phyloP scores from a whole-genome alignment of 805 yeast genomes.

The Ogataea polymorpha region DNA sequence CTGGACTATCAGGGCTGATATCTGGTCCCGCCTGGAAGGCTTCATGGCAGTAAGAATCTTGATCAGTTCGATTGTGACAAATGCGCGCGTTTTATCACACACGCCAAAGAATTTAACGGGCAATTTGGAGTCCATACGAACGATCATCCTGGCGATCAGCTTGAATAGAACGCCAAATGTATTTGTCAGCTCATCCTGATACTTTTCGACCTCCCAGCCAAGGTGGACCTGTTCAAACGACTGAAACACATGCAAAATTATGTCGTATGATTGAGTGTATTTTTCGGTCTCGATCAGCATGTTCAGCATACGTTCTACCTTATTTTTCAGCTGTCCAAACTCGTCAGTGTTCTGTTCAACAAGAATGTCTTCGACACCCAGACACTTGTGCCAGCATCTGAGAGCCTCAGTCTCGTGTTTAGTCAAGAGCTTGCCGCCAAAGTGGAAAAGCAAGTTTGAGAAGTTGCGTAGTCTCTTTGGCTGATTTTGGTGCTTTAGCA shows the following conservation, averaged over 20 bases:
- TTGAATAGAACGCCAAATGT: conserved; percentile 17
- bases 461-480: conserved; percentile 43
- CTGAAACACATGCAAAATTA: conserved; percentile 20
- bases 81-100: conserved; percentile 19
- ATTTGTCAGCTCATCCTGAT: conserved; percentile 3
- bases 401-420: conserved; percentile 13
- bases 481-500: conserved; percentile 23
- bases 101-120: conserved; percentile 11
- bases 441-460: conserved; percentile 43
- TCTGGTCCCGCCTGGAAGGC: conserved; percentile 20
- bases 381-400: conserved; percentile 25
- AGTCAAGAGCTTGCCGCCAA: conserved; percentile 30
- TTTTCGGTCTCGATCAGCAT: conserved; percentile 22
- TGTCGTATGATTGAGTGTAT: conserved; percentile 16
- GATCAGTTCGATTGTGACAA: conserved; percentile 22
- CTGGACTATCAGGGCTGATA: conserved; percentile 25
- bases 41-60: conserved; percentile 23
- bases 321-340: conserved; percentile 24
- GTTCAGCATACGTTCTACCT: conserved; percentile 36
- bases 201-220: conserved; percentile 1
- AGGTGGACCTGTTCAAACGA: conserved; percentile 13
- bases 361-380: conserved; percentile 33
- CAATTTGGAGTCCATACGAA: conserved; percentile 13
- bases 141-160: conserved; percentile 22
- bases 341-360: conserved; percentile 9